Conservation (phyloP, 495 filamentous ascomycete genomes). For the Penicillium taxi region DNA sequence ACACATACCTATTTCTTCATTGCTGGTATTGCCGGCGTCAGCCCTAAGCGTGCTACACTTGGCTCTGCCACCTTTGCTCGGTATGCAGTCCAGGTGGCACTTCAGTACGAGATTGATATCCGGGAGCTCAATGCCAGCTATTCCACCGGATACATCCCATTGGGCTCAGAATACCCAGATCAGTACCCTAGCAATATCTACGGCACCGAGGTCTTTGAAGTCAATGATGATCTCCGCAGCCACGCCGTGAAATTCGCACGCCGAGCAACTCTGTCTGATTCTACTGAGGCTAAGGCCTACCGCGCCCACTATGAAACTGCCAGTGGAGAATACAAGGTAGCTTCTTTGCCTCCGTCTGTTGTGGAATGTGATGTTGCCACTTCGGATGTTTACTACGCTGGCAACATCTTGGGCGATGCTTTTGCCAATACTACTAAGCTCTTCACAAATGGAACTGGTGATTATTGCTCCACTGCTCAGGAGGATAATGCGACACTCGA, state of each 20-base stretch:
- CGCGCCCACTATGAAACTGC: constrained; percentile 47
- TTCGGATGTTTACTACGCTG: constrained; percentile 65
- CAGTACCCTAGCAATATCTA: constrained; percentile 59
- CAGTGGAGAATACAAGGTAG: constrained; percentile 41
- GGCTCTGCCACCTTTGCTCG: constrained; percentile 57
- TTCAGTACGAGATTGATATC: constrained; percentile 68
- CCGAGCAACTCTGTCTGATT: constrained; percentile 50
- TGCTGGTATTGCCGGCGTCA: constrained; percentile 66
- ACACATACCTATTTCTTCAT: constrained; percentile 61
- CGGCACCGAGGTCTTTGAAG: constrained; percentile 71
- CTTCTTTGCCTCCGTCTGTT: constrained; percentile 45
- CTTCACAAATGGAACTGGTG: constrained; percentile 59
- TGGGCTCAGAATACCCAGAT: constrained; percentile 44
- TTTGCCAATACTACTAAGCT: constrained; percentile 58
- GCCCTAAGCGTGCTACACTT: constrained; percentile 56
- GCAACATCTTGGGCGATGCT: constrained; percentile 49
- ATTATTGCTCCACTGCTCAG: constrained; percentile 64
- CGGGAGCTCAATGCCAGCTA: constrained; percentile 61
- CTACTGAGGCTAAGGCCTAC: constrained; percentile 44
- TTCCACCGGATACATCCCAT: constrained; percentile 58
- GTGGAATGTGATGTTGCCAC: constrained; percentile 62
- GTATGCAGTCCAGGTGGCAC: constrained; percentile 62
- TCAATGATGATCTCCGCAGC: constrained; percentile 54
- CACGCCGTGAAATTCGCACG: constrained; percentile 49
- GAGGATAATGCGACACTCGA: constrained; percentile 70